phyloP scores from a whole-genome alignment of 1,139 yeast species.

The Groenewaldozyma sp. region DNA sequence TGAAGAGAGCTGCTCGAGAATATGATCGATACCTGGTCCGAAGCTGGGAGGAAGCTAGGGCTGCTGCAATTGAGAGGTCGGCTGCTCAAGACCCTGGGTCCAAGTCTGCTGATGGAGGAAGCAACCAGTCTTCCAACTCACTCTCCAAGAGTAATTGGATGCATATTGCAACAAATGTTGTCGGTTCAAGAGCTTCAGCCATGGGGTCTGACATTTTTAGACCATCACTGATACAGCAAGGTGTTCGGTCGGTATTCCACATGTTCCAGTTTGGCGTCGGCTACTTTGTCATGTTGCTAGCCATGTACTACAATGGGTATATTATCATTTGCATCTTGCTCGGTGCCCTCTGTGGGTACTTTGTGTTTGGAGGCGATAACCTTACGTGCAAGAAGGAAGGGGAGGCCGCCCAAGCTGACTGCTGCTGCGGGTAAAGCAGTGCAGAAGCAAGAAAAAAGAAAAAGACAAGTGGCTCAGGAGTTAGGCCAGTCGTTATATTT shows the following conservation, averaged over 20 bases:
- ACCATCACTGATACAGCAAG: conserved; percentile 42
- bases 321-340: conserved; percentile 52
- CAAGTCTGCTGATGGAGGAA: neutral
- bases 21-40: conserved; percentile 38
- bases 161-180: no score
- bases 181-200: conserved; percentile 1
- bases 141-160: neutral
- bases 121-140: neutral
- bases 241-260: conserved; percentile 41
- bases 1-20: conserved; percentile 48
- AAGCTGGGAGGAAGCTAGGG: conserved; percentile 15
- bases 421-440: conserved; percentile 1
- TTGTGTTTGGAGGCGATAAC: conserved; percentile 28
- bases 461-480: no score
- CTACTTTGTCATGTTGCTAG: conserved; percentile 57
- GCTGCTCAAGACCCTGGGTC: neutral
- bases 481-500: neutral
- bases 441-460: no score
- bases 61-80: conserved; percentile 1
- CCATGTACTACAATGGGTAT: conserved; percentile 69
- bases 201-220: neutral
- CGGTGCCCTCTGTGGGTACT: conserved; percentile 53
- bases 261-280: conserved; percentile 55
- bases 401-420: neutral
- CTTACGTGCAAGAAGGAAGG: conserved; percentile 7